These are phyloP conservation scores for Takashimella koratensis DNA, from an alignment of 1,284 basidiomycete species.

Conservation along the genomic window DNA sequence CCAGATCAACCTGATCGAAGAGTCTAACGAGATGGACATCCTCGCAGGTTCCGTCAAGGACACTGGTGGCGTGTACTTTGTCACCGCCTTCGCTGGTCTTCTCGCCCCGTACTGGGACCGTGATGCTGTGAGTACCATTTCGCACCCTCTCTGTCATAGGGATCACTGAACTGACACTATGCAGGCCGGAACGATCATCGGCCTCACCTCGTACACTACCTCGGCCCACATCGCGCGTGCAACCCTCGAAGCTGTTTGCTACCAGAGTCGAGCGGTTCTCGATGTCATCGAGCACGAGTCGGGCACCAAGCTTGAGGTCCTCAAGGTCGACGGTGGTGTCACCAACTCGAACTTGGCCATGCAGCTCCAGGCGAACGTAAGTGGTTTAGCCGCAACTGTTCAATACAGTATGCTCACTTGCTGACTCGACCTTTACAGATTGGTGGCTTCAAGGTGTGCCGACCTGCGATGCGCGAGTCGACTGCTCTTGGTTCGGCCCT, in stretches of 20 bases:
- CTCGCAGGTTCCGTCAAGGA: slow-evolving; percentile 74
- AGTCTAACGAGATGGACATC: slow-evolving; percentile 77
- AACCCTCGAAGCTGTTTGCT: slow-evolving; percentile 76
- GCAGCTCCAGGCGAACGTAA: slow-evolving; percentile 79
- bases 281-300: slow-evolving; percentile 87
- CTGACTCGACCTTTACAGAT: slow-evolving; percentile 52
- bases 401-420: not conserved
- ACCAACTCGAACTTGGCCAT: slow-evolving; percentile 75
- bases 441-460: slow-evolving; percentile 83
- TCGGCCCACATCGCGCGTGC: slow-evolving; percentile 91
- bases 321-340: slow-evolving; percentile 93
- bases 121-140: slow-evolving; percentile 27
- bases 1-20: slow-evolving; percentile 75
- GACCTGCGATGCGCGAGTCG: slow-evolving; percentile 95
- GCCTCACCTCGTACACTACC: slow-evolving; percentile 86
- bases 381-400: slow-evolving; percentile 1
- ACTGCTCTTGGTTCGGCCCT: slow-evolving; percentile 96
- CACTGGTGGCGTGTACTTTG: slow-evolving; percentile 94
- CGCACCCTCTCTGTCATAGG: not conserved
- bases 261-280: slow-evolving; percentile 84
- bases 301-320: slow-evolving; percentile 63
- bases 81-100: slow-evolving; percentile 90
- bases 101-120: slow-evolving; percentile 63
- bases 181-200: slow-evolving; percentile 29
- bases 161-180: slow-evolving; percentile 6